Percentiles rank a stretch among this genome's conserved stretches.
phyloP scores from a whole-genome alignment of 495 filamentous ascomycete species.

The Darksidea phi region DNA sequence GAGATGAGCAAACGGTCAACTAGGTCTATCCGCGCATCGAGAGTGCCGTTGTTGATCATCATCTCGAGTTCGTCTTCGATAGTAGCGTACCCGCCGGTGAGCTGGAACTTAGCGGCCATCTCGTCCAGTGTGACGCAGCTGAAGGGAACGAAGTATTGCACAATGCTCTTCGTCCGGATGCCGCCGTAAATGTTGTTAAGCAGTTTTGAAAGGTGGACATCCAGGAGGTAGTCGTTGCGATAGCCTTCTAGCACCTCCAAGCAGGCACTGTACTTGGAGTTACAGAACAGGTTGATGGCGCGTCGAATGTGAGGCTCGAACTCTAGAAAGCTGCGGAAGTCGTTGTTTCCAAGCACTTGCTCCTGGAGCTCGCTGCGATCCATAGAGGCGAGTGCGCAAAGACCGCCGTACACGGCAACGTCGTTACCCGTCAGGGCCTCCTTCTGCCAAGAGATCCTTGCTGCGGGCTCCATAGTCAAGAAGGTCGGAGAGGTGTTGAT shows the following conservation, averaged over 20 bases:
- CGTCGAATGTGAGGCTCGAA: conserved; percentile 91
- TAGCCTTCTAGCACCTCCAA: conserved; percentile 79
- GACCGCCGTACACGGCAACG: conserved; percentile 84
- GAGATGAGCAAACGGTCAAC: conserved; percentile 74
- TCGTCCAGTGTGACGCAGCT: conserved; percentile 43
- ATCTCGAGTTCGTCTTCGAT: conserved; percentile 73
- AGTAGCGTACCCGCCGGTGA: conserved; percentile 45
- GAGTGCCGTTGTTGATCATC: conserved; percentile 68
- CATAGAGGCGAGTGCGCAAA: conserved; percentile 90
- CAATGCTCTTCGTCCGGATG: conserved; percentile 85
- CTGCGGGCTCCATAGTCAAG: conserved; percentile 43
- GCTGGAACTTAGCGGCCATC: conserved; percentile 40
- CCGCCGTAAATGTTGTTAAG: conserved; percentile 64
- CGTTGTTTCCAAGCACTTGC: conserved; percentile 71
- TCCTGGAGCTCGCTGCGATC: conserved; percentile 69
- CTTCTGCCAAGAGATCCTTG: conserved; percentile 43
- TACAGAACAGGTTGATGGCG: conserved; percentile 83
- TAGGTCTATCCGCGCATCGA: conserved; percentile 82
- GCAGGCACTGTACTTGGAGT: conserved; percentile 80
- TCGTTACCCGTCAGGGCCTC: conserved; percentile 81
- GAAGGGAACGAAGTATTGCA: conserved; percentile 69
- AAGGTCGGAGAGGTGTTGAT: conserved; percentile 57
- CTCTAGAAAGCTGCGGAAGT: conserved; percentile 86
- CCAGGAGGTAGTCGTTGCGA: conserved; percentile 80
- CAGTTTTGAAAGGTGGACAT: conserved; percentile 80